Percentiles rank a stretch among this genome's conserved stretches.
Evolutionary conservation across 371 early-diverging fungal genomes (phyloP).

Genomic region (Mucor saturninus): DNA sequence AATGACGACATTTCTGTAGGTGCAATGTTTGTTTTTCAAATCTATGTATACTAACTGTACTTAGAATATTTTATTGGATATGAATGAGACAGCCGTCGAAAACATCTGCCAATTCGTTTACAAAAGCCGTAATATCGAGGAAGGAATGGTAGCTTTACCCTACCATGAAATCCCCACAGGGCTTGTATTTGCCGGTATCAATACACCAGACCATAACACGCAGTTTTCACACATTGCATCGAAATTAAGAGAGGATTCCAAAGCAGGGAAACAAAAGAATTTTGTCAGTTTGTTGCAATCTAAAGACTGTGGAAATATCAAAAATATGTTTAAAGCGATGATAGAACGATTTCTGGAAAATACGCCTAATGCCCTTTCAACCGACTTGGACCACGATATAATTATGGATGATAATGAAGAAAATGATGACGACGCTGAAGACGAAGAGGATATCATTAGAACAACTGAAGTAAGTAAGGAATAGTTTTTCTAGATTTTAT

Average conservation of each 20-base stretch:
- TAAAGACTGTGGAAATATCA: constrained; percentile 63
- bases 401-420: constrained; percentile 30
- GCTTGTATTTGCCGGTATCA: constrained; percentile 69
- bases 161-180: constrained; percentile 72
- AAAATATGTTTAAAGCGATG: constrained; percentile 60
- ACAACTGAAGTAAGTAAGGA: constrained; percentile 1
- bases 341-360: constrained; percentile 61
- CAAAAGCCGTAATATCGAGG: constrained; percentile 37
- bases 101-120: constrained; percentile 57
- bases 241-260: constrained; percentile 42
- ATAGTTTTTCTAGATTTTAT: not conserved
- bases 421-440: constrained; percentile 34
- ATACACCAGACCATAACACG: constrained; percentile 50
- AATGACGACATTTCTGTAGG: constrained; percentile 51
- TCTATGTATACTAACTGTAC: not conserved
- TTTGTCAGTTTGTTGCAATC: constrained; percentile 72
- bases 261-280: constrained; percentile 28
- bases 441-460: constrained; percentile 27
- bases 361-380: not conserved
- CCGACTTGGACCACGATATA: constrained; percentile 26
- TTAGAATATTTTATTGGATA: constrained; percentile 54
- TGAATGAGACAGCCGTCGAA: constrained; percentile 49
- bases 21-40: not conserved
- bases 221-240: constrained; percentile 55
- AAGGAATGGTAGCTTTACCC: constrained; percentile 39